phyloP scores from a whole-genome alignment of 768 basidiomycete species.

The Tulasnella calospora region DNA sequence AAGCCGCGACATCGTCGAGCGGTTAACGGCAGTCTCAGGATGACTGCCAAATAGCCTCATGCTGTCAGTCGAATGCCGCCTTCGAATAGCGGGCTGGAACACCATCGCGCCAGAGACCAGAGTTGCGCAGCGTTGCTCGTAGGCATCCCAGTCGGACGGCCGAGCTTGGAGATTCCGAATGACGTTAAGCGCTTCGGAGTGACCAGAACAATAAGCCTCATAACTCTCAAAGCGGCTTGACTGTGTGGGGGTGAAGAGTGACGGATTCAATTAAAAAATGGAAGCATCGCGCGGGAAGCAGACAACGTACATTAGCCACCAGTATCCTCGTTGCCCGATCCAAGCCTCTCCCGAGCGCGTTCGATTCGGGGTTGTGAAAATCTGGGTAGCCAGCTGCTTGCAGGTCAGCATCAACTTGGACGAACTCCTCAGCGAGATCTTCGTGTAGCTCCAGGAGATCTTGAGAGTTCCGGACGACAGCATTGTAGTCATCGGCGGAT shows the following conservation, averaged over 20 bases:
- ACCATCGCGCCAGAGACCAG: conserved; percentile 42
- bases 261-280: background rate
- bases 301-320: conserved; percentile 47
- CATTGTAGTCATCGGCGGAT: conserved; percentile 13
- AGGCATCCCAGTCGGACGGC: conserved; percentile 73
- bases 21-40: conserved; percentile 34
- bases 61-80: conserved; percentile 17
- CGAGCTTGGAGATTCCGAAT: conserved; percentile 59
- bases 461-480: conserved; percentile 59
- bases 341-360: conserved; percentile 44
- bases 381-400: background rate
- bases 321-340: conserved; percentile 53
- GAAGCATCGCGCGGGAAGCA: background rate
- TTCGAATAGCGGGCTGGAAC: conserved; percentile 8
- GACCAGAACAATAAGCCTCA: conserved; percentile 80
- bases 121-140: conserved; percentile 69
- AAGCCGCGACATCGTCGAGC: conserved; percentile 16
- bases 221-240: conserved; percentile 72
- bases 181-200: conserved; percentile 72
- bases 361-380: conserved; percentile 20
- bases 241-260: conserved; percentile 39
- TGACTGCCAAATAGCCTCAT: conserved; percentile 20
- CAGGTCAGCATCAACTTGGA: conserved; percentile 44
- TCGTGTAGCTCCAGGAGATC: conserved; percentile 67
- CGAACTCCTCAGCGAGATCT: conserved; percentile 54